Conservation (phyloP, 2,329 filamentous ascomycete species). For the Cytospora chrysosperma region DNA sequence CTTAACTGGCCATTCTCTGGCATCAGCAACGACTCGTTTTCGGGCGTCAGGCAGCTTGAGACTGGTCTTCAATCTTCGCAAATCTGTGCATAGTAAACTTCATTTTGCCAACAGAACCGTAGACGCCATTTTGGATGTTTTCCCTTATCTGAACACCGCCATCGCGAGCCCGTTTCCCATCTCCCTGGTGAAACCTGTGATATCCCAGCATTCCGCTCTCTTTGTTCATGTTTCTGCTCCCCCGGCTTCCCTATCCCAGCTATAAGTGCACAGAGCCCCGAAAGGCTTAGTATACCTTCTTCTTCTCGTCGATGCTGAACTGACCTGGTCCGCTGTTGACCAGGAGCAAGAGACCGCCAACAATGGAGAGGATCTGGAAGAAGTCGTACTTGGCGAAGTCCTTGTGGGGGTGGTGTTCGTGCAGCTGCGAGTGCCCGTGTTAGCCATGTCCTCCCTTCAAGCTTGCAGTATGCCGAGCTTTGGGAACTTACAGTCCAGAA, state of each 20-base stretch:
- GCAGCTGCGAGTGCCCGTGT: conserved; percentile 60
- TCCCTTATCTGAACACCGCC: conserved; percentile 9
- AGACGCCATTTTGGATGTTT: conserved; percentile 18
- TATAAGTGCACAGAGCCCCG: neutral
- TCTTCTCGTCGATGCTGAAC: conserved; percentile 99
- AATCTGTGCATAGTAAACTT: neutral
- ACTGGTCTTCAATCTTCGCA: neutral
- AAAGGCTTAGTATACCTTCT: conserved; percentile 86
- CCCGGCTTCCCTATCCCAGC: neutral
- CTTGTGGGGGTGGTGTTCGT: conserved; percentile 98
- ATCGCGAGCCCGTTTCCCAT: conserved; percentile 1
- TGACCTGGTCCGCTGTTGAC: conserved; percentile 99
- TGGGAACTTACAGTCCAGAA: conserved; percentile 87
- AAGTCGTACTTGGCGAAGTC: conserved; percentile 99
- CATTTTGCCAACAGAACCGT: conserved; percentile 8
- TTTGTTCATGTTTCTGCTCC: neutral
- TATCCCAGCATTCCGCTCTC: conserved; percentile 10
- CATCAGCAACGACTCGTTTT: neutral
- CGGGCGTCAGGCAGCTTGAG: neutral
- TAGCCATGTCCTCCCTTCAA: conserved; percentile 26
- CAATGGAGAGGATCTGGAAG: conserved; percentile 99
- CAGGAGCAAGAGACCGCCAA: conserved; percentile 90
- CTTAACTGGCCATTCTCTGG: neutral
- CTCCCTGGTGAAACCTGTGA: conserved; percentile 9
- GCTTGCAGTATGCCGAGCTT: neutral